These are phyloP conservation scores for Calvatia gigantea DNA, from an alignment of 768 basidiomycete genomes.

Conservation along the genomic window DNA sequence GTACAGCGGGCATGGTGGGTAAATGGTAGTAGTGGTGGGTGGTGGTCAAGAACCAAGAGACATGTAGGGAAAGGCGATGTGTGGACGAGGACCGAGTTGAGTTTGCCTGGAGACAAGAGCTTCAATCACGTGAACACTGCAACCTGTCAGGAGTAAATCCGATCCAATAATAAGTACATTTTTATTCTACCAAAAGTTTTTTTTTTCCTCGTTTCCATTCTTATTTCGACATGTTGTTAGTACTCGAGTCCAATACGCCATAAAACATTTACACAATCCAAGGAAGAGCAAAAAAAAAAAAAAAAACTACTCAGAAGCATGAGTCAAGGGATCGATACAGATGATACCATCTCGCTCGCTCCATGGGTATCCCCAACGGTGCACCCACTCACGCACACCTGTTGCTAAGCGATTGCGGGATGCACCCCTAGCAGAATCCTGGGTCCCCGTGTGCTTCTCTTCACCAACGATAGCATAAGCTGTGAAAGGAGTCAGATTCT, in stretches of 20 bases:
- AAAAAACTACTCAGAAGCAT: conserved; percentile 42
- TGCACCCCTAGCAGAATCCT: conserved; percentile 77
- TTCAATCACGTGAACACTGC: conserved; percentile 7
- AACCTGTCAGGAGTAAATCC: conserved; percentile 1
- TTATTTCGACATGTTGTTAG: conserved; percentile 5
- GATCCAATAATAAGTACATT: background rate
- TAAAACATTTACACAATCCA: background rate
- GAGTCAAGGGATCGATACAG: conserved; percentile 84
- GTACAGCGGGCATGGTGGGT: background rate
- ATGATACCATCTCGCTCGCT: conserved; percentile 88
- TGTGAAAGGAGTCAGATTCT: conserved; percentile 23
- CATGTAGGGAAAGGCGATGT: background rate
- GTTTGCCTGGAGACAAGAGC: conserved; percentile 3
- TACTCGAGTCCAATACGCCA: conserved; percentile 1
- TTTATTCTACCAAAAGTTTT: background rate
- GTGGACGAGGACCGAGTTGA: background rate
- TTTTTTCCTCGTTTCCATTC: conserved; percentile 3
- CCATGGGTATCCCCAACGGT: conserved; percentile 96
- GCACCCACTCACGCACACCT: conserved; percentile 87
- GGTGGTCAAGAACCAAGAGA: conserved; percentile 7
- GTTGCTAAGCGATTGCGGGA: conserved; percentile 81
- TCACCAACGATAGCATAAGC: conserved; percentile 92
- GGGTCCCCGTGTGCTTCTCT: conserved; percentile 94
- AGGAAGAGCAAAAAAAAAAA: background rate
- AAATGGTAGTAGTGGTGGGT: background rate